These are phyloP conservation scores for Pestalotiopsis sp. DNA, from an alignment of 2,329 filamentous ascomycete genomes.

Conservation along the genomic window DNA sequence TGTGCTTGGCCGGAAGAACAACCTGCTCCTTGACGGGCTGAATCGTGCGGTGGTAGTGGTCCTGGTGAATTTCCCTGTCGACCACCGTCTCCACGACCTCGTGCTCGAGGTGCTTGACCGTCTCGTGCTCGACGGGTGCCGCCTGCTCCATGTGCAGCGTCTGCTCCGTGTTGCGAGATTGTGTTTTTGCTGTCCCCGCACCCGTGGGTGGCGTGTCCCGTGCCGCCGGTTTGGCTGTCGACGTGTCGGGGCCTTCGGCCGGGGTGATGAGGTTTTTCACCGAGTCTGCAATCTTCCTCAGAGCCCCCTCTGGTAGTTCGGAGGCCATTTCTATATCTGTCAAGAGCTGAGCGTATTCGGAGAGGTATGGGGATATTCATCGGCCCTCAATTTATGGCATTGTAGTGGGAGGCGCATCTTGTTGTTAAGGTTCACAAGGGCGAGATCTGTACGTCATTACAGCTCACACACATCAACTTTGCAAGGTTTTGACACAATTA, in stretches of 20 bases:
- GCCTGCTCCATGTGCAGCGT: background rate
- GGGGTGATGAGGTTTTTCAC: background rate
- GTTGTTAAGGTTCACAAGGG: background rate
- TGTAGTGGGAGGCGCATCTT: background rate
- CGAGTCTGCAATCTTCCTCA: background rate
- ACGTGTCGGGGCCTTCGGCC: background rate
- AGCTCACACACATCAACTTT: background rate
- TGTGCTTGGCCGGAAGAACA: background rate
- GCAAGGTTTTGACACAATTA: background rate
- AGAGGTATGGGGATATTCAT: background rate
- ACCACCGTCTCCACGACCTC: background rate
- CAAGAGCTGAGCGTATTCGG: background rate
- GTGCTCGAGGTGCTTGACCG: background rate
- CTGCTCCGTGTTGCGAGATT: background rate
- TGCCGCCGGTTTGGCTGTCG: background rate
- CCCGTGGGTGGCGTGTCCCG: background rate
- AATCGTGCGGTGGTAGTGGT: conserved; percentile 5
- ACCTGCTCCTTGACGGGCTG: conserved; percentile 4
- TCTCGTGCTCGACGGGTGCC: conserved; percentile 3
- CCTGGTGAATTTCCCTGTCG: conserved; percentile 7
- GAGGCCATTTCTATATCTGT: conserved; percentile 1
- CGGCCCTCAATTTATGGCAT: background rate
- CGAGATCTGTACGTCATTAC: background rate
- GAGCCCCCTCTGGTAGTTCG: background rate
- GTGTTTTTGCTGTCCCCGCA: background rate